Conservation (phyloP, 2,329 filamentous ascomycete genomes). For the Cordyceps farinosa region DNA sequence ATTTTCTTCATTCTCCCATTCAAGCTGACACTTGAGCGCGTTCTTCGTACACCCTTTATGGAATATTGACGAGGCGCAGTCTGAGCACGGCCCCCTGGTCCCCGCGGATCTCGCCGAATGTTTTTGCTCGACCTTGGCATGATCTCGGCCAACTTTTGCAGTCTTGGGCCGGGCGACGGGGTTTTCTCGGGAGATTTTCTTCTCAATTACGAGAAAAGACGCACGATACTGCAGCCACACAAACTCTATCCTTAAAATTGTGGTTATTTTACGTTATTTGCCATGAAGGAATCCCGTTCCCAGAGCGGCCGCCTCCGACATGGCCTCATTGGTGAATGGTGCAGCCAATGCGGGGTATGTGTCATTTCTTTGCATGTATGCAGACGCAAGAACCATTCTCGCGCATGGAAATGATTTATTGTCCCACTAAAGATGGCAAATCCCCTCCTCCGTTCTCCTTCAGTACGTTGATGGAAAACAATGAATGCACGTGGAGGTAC, state of each 20-base stretch:
- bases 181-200: neutral
- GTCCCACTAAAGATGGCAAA: too few species aligned
- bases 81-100: neutral
- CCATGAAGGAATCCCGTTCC: neutral
- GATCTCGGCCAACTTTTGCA: slow-evolving; percentile 5
- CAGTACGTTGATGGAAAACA: too few species aligned
- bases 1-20: neutral
- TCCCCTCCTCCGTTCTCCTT: too few species aligned
- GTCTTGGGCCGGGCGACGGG: neutral
- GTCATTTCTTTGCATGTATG: neutral
- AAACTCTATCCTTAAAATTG: neutral
- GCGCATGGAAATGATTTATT: too few species aligned
- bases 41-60: neutral
- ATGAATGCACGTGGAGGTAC: too few species aligned
- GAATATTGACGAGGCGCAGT: slow-evolving; percentile 2
- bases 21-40: neutral
- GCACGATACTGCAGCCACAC: neutral
- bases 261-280: neutral
- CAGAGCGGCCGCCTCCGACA: neutral
- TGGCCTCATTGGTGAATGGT: neutral
- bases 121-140: neutral
- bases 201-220: neutral
- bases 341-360: neutral
- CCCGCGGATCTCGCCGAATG: neutral
- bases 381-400: neutral